Base-by-base conservation (phyloP, 2,329 filamentous ascomycete species). In the Aschersonia sp. region DNA sequence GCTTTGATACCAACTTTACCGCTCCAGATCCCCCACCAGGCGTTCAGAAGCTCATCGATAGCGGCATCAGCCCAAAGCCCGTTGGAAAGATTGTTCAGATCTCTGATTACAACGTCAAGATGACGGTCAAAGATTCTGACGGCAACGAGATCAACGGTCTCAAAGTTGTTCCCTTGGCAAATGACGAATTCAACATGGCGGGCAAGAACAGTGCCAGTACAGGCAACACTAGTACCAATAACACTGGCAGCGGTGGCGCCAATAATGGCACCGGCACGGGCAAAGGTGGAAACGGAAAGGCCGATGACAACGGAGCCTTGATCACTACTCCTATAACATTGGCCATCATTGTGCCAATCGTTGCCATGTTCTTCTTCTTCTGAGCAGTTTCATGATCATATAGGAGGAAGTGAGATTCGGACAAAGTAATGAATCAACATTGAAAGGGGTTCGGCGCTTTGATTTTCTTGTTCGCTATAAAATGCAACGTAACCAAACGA, bases 1-100 rank as follows among this genome's bases (percentile, higher is more conserved):
- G 73, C 52, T 94, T 95, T 72, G 77, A 75, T 65, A 81, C 69
- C 63, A 84, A 87, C 72, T 97, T 94, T 69, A 82, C 81, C 44
- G 70, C 95, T 49, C 89, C 84, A 45, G 66, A 59, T 3, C 71
- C 78, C 5, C 88, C 88, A 9, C 70, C 75, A 4, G 84, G 81
- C 54, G 82, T 80, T 40, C 71, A 81, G 51, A 72, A 76, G 44
- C 72, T 95, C 58, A 91, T 96, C 60, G 72, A 85, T 54, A 78
- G 84, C 45, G 89, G 91, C 52, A 77, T 94, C 51, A 68, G 65
- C 45, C 77, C 76, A 53, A 75, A 80, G 48, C 79, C 80, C 40
- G 66, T 61, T 10, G 84, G 83, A 56, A 78, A 82, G 66, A 65
- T 95, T 47, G 74, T 95, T 53, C 63, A 77, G 52, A 74, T 95